Percentiles rank a stretch among this genome's conserved stretches.
Evolutionary conservation across 164 flowering plant species (phyloP).

Genomic region (Umbilicus rupestris): DNA sequence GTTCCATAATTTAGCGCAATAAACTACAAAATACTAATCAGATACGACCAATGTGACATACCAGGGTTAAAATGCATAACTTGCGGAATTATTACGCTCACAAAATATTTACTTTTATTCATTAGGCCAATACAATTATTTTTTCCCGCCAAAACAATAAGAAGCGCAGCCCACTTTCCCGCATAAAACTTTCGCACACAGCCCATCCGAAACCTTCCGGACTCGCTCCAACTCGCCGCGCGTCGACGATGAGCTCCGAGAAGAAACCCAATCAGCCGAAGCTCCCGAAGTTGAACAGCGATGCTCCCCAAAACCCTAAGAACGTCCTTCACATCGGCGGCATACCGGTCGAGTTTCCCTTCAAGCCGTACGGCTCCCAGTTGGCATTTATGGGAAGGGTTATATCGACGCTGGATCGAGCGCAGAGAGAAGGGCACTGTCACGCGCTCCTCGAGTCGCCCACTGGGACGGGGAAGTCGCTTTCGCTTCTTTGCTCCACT

Average conservation of each 20-base stretch:
- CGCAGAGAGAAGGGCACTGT: conserved; percentile 65
- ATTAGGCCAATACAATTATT: no score
- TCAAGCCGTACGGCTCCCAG: conserved; percentile 90
- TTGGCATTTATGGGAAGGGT: conserved; percentile 89
- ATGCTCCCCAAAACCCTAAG: conserved; percentile 12
- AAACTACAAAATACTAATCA: no score
- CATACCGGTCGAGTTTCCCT: conserved; percentile 74
- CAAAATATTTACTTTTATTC: no score
- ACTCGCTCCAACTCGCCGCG: background rate
- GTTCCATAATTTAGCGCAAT: no score
- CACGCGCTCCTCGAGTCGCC: conserved; percentile 96
- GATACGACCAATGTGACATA: no score
- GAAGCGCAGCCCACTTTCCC: background rate
- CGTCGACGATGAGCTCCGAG: background rate
- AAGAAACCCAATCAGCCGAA: background rate
- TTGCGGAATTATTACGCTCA: no score
- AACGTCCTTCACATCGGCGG: conserved; percentile 57
- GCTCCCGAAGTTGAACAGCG: background rate
- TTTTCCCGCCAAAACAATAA: background rate
- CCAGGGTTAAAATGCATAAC: no score
- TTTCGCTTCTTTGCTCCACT: conserved; percentile 87
- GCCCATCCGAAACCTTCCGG: background rate
- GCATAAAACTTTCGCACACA: background rate
- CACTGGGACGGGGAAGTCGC: conserved; percentile 92
- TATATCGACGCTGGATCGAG: conserved; percentile 80